These are phyloP conservation scores for Bipolaris gigantea DNA, from an alignment of 2,329 filamentous ascomycete species.

Conservation along the genomic window DNA sequence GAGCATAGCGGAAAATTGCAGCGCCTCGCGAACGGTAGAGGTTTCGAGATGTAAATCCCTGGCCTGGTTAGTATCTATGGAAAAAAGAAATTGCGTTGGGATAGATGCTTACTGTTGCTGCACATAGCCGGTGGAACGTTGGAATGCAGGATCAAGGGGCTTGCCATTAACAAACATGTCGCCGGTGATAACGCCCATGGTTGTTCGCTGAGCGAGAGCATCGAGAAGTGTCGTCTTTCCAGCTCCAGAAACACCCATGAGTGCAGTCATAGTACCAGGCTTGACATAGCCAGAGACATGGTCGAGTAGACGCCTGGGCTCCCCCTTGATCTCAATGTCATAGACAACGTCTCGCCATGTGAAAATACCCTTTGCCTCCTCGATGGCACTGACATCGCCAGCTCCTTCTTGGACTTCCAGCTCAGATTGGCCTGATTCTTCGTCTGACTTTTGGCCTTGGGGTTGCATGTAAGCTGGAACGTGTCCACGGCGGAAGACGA, in stretches of 20 bases:
- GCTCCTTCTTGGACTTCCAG: slow-evolving; percentile 36
- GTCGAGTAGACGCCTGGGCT: slow-evolving; percentile 56
- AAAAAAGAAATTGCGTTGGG: neutral
- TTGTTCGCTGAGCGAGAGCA: slow-evolving; percentile 39
- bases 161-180: slow-evolving; percentile 46
- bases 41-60: slow-evolving; percentile 45
- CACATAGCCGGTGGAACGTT: slow-evolving; percentile 46
- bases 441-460: slow-evolving; percentile 38
- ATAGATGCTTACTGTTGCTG: slow-evolving; percentile 38
- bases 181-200: slow-evolving; percentile 45
- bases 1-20: slow-evolving; percentile 42
- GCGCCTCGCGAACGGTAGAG: slow-evolving; percentile 42
- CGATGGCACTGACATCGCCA: slow-evolving; percentile 44
- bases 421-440: slow-evolving; percentile 38
- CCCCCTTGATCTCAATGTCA: slow-evolving; percentile 46
- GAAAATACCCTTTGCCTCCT: slow-evolving; percentile 48
- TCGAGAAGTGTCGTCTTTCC: slow-evolving; percentile 46
- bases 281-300: slow-evolving; percentile 59
- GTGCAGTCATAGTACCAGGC: slow-evolving; percentile 53
- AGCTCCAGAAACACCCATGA: slow-evolving; percentile 45
- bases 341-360: slow-evolving; percentile 42
- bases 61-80: slow-evolving; percentile 1
- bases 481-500: slow-evolving; percentile 62
- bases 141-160: slow-evolving; percentile 40
- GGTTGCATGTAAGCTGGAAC: slow-evolving; percentile 47